Evolutionary conservation across 108 stramenopile genomes (phyloP).

Genomic region (Cyclotella kingstonii): DNA sequence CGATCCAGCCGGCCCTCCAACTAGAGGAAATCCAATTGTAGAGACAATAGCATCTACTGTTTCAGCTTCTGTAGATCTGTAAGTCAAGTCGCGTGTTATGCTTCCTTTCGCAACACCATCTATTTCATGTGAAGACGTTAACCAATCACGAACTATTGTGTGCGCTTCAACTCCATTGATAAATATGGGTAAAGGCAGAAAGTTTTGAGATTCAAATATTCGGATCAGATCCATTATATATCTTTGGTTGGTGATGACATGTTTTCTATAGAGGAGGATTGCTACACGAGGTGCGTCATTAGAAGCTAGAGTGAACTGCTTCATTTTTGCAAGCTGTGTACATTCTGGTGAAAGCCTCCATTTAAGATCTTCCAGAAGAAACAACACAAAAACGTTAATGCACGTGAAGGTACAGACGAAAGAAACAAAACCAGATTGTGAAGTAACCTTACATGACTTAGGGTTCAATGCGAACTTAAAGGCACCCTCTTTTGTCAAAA

Average conservation of each 20-base stretch:
- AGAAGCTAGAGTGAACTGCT: slow-evolving; percentile 46
- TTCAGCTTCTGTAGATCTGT: slow-evolving; percentile 44
- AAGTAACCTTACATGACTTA: slow-evolving; percentile 17
- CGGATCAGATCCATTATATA: slow-evolving; percentile 73
- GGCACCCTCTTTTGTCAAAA: background rate
- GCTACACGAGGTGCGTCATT: slow-evolving; percentile 64
- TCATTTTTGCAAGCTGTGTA: slow-evolving; percentile 22
- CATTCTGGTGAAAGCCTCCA: slow-evolving; percentile 65
- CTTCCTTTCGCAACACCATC: slow-evolving; percentile 31
- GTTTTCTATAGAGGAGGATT: slow-evolving; percentile 79
- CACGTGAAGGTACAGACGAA: background rate
- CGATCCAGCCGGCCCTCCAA: slow-evolving; percentile 83
- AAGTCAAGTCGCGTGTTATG: slow-evolving; percentile 44
- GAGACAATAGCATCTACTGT: slow-evolving; percentile 78
- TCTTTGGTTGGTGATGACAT: slow-evolving; percentile 79
- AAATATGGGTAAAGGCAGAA: slow-evolving; percentile 84
- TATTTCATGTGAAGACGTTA: slow-evolving; percentile 66
- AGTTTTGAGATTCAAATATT: slow-evolving; percentile 62
- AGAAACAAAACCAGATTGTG: background rate
- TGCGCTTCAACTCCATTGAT: slow-evolving; percentile 92
- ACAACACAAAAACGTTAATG: background rate
- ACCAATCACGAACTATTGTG: slow-evolving; percentile 83
- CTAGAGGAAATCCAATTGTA: slow-evolving; percentile 85
- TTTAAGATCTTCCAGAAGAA: slow-evolving; percentile 45
- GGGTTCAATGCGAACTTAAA: slow-evolving; percentile 16